Evolutionary conservation across 345 rosid species (phyloP).

Genomic region (Citrus inodora): DNA sequence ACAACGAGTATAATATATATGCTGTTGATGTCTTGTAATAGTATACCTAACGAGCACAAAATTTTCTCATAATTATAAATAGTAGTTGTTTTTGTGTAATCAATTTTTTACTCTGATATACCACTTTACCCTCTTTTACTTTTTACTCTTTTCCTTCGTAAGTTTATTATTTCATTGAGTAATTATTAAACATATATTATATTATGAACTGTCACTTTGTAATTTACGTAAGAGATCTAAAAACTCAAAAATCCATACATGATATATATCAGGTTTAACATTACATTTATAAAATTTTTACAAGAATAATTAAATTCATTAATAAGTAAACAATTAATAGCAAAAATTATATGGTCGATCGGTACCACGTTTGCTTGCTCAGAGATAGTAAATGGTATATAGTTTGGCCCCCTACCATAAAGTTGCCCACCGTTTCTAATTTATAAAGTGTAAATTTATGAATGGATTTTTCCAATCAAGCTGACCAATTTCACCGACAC

Average conservation of each 20-base stretch:
- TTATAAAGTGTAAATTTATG: neutral
- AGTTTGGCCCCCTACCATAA: too few species aligned
- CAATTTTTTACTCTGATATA: neutral
- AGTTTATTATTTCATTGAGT: neutral
- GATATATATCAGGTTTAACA: neutral
- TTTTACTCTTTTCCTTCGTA: neutral
- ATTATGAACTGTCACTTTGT: neutral
- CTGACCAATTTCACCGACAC: constrained; percentile 2
- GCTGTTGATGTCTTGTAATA: too few species aligned
- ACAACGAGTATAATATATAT: neutral
- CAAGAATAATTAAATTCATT: neutral
- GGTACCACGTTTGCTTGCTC: neutral
- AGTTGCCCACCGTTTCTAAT: too few species aligned
- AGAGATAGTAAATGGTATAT: too few species aligned
- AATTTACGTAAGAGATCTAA: neutral
- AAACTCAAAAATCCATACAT: neutral
- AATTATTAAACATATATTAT: neutral
- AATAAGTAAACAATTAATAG: neutral
- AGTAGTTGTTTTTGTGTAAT: neutral
- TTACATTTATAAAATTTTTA: neutral
- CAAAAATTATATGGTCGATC: neutral
- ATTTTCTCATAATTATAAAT: too few species aligned
- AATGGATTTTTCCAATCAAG: neutral
- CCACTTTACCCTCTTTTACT: neutral
- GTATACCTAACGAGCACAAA: too few species aligned